phyloP scores from a whole-genome alignment of 2,329 filamentous ascomycete genomes.

The Botrytis porri region DNA sequence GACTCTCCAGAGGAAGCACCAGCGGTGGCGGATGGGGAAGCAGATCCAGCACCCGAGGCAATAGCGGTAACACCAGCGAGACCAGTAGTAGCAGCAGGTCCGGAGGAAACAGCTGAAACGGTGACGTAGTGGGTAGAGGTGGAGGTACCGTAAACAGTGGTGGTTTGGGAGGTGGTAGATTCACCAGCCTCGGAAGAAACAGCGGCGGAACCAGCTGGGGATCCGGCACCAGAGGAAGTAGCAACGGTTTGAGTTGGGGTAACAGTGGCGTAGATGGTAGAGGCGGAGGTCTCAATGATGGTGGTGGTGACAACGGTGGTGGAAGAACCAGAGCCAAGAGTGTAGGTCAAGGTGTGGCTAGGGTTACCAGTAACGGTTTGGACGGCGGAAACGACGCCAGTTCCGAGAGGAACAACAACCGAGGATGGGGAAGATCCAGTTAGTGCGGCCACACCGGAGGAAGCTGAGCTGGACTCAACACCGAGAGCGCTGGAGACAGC shows the following conservation, averaged over 20 bases:
- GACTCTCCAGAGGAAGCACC: not conserved
- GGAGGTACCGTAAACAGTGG: conserved; percentile 25
- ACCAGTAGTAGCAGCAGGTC: conserved; percentile 18
- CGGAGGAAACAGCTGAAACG: conserved; percentile 17
- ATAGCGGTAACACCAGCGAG: conserved; percentile 8
- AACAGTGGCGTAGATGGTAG: conserved; percentile 32
- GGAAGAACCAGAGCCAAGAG: conserved; percentile 41
- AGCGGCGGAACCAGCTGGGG: conserved; percentile 7
- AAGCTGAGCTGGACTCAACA: not conserved
- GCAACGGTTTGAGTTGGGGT: conserved; percentile 6
- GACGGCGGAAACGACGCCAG: conserved; percentile 18
- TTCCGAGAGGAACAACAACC: conserved; percentile 20
- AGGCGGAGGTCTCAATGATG: conserved; percentile 41
- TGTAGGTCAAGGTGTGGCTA: conserved; percentile 40
- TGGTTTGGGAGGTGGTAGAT: conserved; percentile 21
- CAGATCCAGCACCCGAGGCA: conserved; percentile 11
- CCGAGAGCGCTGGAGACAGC: not conserved
- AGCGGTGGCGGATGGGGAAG: conserved; percentile 9
- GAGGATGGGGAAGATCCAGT: conserved; percentile 2
- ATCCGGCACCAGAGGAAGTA: not conserved
- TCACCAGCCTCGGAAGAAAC: not conserved
- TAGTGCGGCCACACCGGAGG: not conserved
- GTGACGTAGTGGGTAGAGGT: conserved; percentile 31
- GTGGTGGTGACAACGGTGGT: conserved; percentile 47
- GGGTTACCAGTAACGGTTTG: not conserved